Conservation (phyloP, 495 filamentous ascomycete genomes). For the Extremus antarcticus region DNA sequence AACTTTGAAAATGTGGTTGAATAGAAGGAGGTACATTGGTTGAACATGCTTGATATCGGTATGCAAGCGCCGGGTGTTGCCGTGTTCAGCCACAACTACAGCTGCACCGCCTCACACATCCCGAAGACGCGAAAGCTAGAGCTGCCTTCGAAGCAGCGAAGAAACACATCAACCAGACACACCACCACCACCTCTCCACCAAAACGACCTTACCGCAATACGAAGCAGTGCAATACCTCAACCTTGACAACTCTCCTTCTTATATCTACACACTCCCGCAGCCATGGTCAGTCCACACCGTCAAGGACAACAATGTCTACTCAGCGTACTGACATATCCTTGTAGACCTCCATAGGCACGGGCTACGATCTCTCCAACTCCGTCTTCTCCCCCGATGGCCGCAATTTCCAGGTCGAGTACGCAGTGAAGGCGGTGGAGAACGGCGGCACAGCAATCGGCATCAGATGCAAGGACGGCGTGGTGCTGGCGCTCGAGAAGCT, state of each 20-base stretch:
- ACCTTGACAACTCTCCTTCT: background rate
- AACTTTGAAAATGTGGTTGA: too few species aligned
- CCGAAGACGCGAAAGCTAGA: background rate
- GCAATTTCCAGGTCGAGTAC: constrained; percentile 99
- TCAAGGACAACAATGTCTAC: background rate
- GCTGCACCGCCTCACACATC: background rate
- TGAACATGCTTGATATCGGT: too few species aligned
- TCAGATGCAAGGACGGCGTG: constrained; percentile 93
- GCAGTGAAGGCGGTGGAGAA: constrained; percentile 98
- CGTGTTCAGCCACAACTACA: background rate
- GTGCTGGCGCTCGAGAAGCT: constrained; percentile 96
- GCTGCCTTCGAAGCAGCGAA: background rate
- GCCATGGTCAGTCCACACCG: constrained; percentile 5
- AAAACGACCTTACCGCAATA: too few species aligned
- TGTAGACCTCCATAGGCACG: constrained; percentile 95
- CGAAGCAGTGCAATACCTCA: too few species aligned
- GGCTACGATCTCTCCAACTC: constrained; percentile 99
- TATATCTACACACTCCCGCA: background rate
- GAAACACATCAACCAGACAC: background rate
- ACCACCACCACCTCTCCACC: background rate
- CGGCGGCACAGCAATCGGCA: constrained; percentile 90
- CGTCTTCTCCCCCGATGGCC: constrained; percentile 95
- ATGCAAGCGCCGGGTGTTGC: background rate
- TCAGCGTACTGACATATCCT: background rate
- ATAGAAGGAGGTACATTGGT: too few species aligned